A percentile compares a stretch with the other conserved stretches of the same genome.
These are phyloP conservation scores for Withania somnifera DNA, from an alignment of 305 asterid genomes.

Conservation along the genomic window DNA sequence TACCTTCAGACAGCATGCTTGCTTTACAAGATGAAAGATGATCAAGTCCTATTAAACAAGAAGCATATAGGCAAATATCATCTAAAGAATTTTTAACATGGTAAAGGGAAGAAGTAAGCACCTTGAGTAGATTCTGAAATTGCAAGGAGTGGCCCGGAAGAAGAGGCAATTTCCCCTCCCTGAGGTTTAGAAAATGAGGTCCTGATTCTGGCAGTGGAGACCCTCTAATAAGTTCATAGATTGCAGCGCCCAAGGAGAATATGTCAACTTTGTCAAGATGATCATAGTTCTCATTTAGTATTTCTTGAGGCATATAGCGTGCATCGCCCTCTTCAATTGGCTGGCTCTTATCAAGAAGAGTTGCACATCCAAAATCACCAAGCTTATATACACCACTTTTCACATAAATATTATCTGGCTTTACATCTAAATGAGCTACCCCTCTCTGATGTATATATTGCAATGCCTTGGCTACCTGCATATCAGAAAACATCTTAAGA, in stretches of 20 bases:
- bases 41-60: not conserved
- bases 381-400: slow-evolving; percentile 77
- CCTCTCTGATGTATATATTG: slow-evolving; percentile 63
- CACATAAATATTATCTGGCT: slow-evolving; percentile 87
- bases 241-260: slow-evolving; percentile 80
- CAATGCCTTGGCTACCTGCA: slow-evolving; percentile 80
- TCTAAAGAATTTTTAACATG: not conserved
- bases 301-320: slow-evolving; percentile 95
- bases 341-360: slow-evolving; percentile 59
- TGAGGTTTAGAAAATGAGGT: slow-evolving; percentile 53
- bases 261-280: slow-evolving; percentile 78
- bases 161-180: slow-evolving; percentile 78
- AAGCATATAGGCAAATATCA: not conserved
- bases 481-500: not conserved
- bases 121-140: slow-evolving; percentile 82
- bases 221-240: slow-evolving; percentile 75
- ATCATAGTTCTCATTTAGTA: slow-evolving; percentile 75
- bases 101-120: slow-evolving; percentile 9
- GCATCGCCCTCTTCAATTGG: slow-evolving; percentile 98
- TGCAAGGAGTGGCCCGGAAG: slow-evolving; percentile 87
- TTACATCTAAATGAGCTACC: slow-evolving; percentile 81
- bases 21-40: not conserved
- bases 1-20: not conserved
- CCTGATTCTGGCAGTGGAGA: slow-evolving; percentile 71
- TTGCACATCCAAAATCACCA: slow-evolving; percentile 96